Percentiles rank a stretch among this genome's conserved stretches.
phyloP scores from a whole-genome alignment of 768 basidiomycete species.

The Trametes villosa region DNA sequence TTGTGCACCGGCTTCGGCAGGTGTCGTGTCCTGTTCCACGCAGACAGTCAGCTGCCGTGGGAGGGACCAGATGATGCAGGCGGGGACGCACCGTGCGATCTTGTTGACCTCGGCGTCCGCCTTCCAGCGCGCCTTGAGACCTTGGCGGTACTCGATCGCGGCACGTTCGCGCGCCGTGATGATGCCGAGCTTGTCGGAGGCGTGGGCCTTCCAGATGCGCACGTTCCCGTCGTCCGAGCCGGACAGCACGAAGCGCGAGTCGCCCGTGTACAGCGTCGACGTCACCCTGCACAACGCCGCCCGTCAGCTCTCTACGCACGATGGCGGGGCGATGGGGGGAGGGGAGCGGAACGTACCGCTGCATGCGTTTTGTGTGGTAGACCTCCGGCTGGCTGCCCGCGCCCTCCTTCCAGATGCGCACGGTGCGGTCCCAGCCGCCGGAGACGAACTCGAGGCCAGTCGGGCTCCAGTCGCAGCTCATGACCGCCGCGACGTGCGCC shows the following conservation, averaged over 20 bases:
- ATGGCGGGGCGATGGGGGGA: not conserved
- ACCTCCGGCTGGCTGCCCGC: constrained; percentile 82
- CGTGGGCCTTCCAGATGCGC: constrained; percentile 92
- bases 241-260: constrained; percentile 87
- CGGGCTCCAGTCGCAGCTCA: constrained; percentile 97
- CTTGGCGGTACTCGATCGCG: constrained; percentile 90
- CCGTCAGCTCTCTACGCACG: not conserved
- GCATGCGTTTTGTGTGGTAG: constrained; percentile 99
- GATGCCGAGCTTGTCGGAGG: constrained; percentile 90
- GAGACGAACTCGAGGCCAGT: constrained; percentile 96
- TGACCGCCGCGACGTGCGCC: constrained; percentile 94
- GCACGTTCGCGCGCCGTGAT: constrained; percentile 90
- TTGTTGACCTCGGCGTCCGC: constrained; percentile 80
- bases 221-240: constrained; percentile 97
- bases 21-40: constrained; percentile 52
- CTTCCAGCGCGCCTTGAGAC: constrained; percentile 88
- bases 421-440: constrained; percentile 94
- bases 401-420: constrained; percentile 91
- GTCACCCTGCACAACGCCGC: constrained; percentile 62
- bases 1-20: constrained; percentile 91
- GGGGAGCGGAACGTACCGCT: constrained; percentile 58
- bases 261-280: constrained; percentile 85
- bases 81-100: constrained; percentile 69
- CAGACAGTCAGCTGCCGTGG: no score
- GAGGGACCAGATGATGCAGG: not conserved